phyloP scores from a whole-genome alignment of 192 early-diverging fungal species.

The Mortierella claussenii region DNA sequence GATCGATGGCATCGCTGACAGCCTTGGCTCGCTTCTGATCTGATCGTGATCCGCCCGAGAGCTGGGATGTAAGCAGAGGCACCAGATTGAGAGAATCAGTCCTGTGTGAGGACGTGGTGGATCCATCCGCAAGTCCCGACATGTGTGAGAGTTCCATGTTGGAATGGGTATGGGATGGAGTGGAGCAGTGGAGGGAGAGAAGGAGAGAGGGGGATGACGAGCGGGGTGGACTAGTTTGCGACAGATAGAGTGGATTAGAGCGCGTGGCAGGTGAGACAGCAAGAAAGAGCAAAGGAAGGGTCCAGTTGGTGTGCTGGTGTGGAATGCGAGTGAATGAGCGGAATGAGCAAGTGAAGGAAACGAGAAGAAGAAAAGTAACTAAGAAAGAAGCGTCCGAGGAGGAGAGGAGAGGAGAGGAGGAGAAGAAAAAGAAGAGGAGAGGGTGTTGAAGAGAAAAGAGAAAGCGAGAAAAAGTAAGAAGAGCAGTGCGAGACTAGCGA shows the following conservation, averaged over 20 bases:
- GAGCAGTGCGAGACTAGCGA: neutral
- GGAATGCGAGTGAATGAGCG: neutral
- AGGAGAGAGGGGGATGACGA: neutral
- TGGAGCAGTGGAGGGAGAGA: neutral
- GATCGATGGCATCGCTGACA: constrained; percentile 64
- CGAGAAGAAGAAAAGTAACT: neutral
- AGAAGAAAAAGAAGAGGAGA: constrained; percentile 4
- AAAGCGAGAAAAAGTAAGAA: neutral
- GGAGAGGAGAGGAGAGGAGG: neutral
- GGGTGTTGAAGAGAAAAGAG: neutral
- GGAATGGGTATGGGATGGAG: neutral
- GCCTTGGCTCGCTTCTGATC: constrained; percentile 58
- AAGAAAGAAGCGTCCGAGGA: neutral
- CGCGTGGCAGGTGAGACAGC: neutral
- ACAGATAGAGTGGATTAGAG: too few species aligned
- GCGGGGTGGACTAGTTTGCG: constrained; percentile 2
- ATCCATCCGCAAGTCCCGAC: constrained; percentile 1
- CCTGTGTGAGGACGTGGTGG: constrained; percentile 7
- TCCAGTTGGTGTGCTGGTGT: neutral
- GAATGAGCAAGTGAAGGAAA: neutral
- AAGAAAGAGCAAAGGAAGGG: neutral
- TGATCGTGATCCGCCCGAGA: constrained; percentile 15
- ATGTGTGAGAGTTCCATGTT: constrained; percentile 32
- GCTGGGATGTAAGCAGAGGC: constrained; percentile 21
- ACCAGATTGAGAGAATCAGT: neutral